Conservation (phyloP, 164 flowering plant species). For the Tetracentron sinense region DNA sequence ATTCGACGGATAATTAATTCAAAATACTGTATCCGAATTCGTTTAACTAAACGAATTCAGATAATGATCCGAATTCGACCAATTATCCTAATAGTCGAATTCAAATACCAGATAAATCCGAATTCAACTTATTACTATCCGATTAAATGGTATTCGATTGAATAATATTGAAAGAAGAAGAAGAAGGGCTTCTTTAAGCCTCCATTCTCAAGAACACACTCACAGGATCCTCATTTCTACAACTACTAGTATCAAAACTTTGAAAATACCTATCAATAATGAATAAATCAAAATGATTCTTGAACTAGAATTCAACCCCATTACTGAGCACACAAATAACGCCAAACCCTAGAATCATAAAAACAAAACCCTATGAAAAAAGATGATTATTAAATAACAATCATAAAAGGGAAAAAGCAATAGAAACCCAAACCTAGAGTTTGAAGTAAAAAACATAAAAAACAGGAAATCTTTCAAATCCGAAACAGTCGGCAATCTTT, state of each 20-base stretch:
- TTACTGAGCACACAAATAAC: not conserved
- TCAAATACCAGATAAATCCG: no score
- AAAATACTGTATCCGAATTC: no score
- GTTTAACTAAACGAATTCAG: no score
- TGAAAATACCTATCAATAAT: not conserved
- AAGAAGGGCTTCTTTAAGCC: constrained; percentile 19
- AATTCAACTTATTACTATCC: no score
- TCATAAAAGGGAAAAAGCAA: not conserved
- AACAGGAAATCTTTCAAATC: no score
- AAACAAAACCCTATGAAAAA: constrained; percentile 15
- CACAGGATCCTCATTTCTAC: constrained; percentile 39
- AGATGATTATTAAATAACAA: not conserved
- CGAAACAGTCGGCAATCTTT: no score
- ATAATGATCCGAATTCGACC: no score
- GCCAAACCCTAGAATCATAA: constrained; percentile 18
- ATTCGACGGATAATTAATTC: no score
- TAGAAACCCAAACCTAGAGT: constrained; percentile 17
- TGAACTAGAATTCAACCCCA: constrained; percentile 13
- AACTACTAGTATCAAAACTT: not conserved
- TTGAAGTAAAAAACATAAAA: no score
- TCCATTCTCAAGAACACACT: constrained; percentile 33
- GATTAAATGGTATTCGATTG: no score
- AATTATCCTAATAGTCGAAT: no score
- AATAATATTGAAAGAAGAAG: no score
- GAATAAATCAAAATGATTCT: constrained; percentile 9